A percentile compares a stretch with the other conserved stretches of the same genome.
phyloP scores from a whole-genome alignment of 2,329 filamentous ascomycete genomes.

The Diaporthe destruens region DNA sequence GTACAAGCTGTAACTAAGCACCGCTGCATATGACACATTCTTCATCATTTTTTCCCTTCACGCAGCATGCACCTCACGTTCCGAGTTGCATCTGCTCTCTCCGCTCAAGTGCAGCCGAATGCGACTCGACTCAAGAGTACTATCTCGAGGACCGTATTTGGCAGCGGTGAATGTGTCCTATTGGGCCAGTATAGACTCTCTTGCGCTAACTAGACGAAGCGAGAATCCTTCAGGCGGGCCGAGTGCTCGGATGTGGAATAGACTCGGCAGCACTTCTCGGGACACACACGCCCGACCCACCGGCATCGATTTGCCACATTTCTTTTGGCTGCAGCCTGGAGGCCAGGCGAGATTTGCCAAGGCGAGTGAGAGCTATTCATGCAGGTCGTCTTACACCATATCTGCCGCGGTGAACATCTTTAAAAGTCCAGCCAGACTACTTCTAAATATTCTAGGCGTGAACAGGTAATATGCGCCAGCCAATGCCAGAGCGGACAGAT shows the following conservation, averaged over 20 bases:
- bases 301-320: not conserved
- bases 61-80: not conserved
- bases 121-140: not conserved
- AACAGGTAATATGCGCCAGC: not conserved
- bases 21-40: not conserved
- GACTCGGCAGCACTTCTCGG: slow-evolving; percentile 8
- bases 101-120: not conserved
- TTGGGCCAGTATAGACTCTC: not conserved
- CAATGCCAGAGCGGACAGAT: not conserved
- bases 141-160: not conserved
- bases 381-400: slow-evolving; percentile 18
- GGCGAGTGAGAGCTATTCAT: slow-evolving; percentile 10
- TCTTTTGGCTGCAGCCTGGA: slow-evolving; percentile 21
- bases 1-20: not conserved
- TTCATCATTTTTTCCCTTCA: not conserved
- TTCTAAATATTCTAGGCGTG: not conserved
- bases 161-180: not conserved
- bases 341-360: slow-evolving; percentile 21
- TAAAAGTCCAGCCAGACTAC: slow-evolving; percentile 9
- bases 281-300: not conserved
- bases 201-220: not conserved
- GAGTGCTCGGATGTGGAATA: slow-evolving; percentile 15
- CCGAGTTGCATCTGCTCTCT: not conserved
- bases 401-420: not conserved
- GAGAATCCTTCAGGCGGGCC: slow-evolving; percentile 25